Evolutionary conservation across 371 early-diverging fungal species (phyloP), one percentile per base, ranked within the genome.

Genomic region (Rhizopus microsporus): DNA sequence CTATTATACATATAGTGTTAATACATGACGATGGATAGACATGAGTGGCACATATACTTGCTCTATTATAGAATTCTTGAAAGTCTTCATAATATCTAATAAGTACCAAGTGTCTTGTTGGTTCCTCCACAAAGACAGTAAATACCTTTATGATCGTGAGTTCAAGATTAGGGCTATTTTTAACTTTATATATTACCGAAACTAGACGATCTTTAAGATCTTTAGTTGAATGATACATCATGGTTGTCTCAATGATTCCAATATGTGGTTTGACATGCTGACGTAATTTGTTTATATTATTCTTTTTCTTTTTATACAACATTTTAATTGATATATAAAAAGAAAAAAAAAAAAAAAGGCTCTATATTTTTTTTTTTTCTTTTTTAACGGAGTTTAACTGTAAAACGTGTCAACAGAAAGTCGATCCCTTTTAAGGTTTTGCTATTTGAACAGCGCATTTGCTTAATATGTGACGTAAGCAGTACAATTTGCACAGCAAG

Each of bases 71-170:
- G 67, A 86, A 81, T 33, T 84, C 83, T 42, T 75, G 38, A 60
- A 86, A 83, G 57, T 86, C 86, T 35, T 80, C 69, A 39, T 82
- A 77, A 54, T 78, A 82, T 16, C 86, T 75, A 13, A 77, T 74
- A 12, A 86, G 63, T 15, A 75, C 65, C 35, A 81, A 68, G 51
- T 81, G 72, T 37, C 75, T 65, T 30, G 70, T 52, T 15, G 67
- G 51, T 34, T 82, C 77, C 54, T 85, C 83, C 8, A 82, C 74
- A 45, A 83, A 75, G 23, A 85, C 67, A 35, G 74, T 82, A 52
- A 81, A 85, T 1, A 83, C 81, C 85, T 84, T 38, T 38, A 17
- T 48, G 15, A 30, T 56, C 46, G 15, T 56, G 35, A 33, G 10
- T 34, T 10, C 15, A 44, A 44, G 3, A 8, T 15, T 12, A 35